phyloP scores from a whole-genome alignment of 2,329 filamentous ascomycete genomes.

The Epichloe sp. region DNA sequence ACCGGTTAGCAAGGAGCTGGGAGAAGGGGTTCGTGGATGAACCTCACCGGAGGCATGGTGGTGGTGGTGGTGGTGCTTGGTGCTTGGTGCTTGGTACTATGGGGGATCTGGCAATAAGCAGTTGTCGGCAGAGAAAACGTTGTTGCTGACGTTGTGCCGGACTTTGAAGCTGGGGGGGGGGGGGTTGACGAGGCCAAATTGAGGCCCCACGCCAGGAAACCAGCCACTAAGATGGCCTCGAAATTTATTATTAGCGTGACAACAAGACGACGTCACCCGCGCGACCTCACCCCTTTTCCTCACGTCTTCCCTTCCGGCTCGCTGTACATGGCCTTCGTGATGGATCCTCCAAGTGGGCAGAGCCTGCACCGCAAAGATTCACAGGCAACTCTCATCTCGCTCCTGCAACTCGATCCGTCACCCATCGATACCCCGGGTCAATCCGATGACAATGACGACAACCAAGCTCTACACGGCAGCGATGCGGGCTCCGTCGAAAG shows the following conservation, averaged over 20 bases:
- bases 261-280: not conserved
- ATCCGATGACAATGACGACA: constrained; percentile 20
- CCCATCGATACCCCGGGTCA: constrained; percentile 48
- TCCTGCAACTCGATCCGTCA: constrained; percentile 69
- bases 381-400: constrained; percentile 45
- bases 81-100: not conserved
- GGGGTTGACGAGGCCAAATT: too few relatives aligned
- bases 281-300: not conserved
- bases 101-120: too few relatives aligned
- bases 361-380: constrained; percentile 25
- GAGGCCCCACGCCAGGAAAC: not conserved
- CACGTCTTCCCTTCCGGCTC: not conserved
- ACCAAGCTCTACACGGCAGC: constrained; percentile 10
- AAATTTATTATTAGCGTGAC: not conserved
- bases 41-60: constrained; percentile 41
- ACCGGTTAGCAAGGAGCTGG: too few relatives aligned
- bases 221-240: not conserved
- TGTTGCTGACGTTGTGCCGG: too few relatives aligned
- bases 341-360: constrained; percentile 7
- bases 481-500: constrained; percentile 22
- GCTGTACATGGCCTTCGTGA: constrained; percentile 1
- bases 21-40: not conserved
- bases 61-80: not conserved
- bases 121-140: too few relatives aligned
- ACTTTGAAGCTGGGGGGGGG: too few relatives aligned